phyloP scores from a whole-genome alignment of 805 yeast species.

The Spathaspora gorwiae region DNA sequence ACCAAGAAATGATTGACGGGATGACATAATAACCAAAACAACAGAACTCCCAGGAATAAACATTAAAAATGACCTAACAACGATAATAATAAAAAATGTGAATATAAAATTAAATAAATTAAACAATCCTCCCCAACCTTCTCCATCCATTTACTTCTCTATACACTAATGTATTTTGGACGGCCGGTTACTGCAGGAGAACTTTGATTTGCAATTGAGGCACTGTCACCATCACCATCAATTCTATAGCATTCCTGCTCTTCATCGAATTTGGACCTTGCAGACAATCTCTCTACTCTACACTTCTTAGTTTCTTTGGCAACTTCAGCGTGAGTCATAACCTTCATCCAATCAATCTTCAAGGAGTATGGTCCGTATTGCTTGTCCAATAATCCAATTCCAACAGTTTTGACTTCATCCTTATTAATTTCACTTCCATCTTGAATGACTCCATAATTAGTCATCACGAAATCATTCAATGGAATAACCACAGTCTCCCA shows the following conservation, averaged over 20 bases:
- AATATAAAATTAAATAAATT: too few species aligned
- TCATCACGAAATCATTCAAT: constrained; percentile 71
- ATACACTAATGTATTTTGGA: neutral
- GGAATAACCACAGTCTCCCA: constrained; percentile 86
- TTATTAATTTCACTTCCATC: constrained; percentile 55
- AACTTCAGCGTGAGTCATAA: constrained; percentile 53
- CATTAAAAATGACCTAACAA: too few species aligned
- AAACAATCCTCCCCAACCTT: too few species aligned
- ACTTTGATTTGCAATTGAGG: neutral
- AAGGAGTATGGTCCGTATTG: constrained; percentile 72
- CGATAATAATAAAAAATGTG: too few species aligned
- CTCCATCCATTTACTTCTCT: too few species aligned
- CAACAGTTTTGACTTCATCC: constrained; percentile 64
- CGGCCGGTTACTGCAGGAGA: neutral
- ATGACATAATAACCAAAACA: too few species aligned
- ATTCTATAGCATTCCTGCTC: neutral
- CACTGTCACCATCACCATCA: neutral
- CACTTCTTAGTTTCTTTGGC: constrained; percentile 36
- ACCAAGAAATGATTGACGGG: too few species aligned
- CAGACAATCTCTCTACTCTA: constrained; percentile 4
- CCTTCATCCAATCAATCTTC: constrained; percentile 70
- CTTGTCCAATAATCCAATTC: constrained; percentile 73
- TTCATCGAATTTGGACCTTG: constrained; percentile 3
- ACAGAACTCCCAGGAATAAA: too few species aligned
- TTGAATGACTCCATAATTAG: constrained; percentile 69